Conservation (phyloP, 305 asterid genomes). For the Salvia sclarea region DNA sequence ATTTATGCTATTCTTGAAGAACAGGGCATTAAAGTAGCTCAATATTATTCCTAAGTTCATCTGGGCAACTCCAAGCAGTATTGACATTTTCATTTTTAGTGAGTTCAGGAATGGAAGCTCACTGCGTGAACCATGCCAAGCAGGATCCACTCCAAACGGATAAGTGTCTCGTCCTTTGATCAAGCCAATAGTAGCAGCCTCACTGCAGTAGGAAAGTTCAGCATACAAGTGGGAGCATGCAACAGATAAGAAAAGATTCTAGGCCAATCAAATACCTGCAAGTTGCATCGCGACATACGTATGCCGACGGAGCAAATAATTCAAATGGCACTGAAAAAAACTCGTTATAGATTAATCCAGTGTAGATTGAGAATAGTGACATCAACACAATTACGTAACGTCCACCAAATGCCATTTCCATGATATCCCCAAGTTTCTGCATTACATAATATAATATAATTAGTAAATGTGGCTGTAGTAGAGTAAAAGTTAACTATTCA, state of each 20-base stretch:
- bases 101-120: conserved; percentile 91
- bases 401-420: conserved; percentile 93
- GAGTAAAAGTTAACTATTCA: conserved; percentile 6
- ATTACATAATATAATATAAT: conserved; percentile 34
- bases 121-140: conserved; percentile 91
- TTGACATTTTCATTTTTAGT: conserved; percentile 92
- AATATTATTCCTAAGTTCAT: conserved; percentile 90
- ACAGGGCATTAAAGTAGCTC: conserved; percentile 77
- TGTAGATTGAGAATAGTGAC: conserved; percentile 88
- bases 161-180: conserved; percentile 80
- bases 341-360: conserved; percentile 88
- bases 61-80: conserved; percentile 89
- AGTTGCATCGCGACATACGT: conserved; percentile 73
- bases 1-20: conserved; percentile 72
- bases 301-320: conserved; percentile 78
- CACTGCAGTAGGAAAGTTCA: conserved; percentile 51
- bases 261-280: conserved; percentile 69
- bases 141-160: conserved; percentile 93
- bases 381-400: conserved; percentile 85
- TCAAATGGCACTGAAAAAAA: conserved; percentile 87
- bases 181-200: conserved; percentile 73
- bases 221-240: conserved; percentile 25
- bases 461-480: not conserved
- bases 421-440: conserved; percentile 97
- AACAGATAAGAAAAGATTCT: conserved; percentile 22